Percentiles rank a stretch among this genome's conserved stretches.
Conservation (phyloP, 1,284 basidiomycete species). For the Trichosporon ovoides region DNA sequence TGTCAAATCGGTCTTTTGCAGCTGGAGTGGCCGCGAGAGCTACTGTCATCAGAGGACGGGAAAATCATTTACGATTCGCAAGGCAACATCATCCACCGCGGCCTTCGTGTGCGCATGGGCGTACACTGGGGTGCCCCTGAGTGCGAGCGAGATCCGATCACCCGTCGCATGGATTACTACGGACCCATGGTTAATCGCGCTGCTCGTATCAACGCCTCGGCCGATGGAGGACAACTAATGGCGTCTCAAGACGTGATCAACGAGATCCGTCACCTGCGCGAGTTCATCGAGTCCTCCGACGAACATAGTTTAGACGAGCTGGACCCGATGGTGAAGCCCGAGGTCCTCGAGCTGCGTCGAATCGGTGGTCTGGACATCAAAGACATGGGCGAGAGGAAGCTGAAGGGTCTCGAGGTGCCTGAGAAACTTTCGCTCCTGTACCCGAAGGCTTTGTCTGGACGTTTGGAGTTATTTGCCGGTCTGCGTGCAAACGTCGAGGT, state of each 20-base stretch:
- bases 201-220: conserved; percentile 74
- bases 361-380: conserved; percentile 67
- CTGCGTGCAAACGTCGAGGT: conserved; percentile 51
- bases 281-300: conserved; percentile 51
- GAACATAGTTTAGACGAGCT: conserved; percentile 49
- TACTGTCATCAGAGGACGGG: conserved; percentile 88
- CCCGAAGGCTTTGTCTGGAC: conserved; percentile 67
- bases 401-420: conserved; percentile 89
- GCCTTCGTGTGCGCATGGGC: conserved; percentile 94
- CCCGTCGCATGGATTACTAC: conserved; percentile 95
- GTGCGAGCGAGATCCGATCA: conserved; percentile 91
- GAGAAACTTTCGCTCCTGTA: conserved; percentile 82
- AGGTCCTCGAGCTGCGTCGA: conserved; percentile 53
- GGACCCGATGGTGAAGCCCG: conserved; percentile 43
- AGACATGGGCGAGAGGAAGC: conserved; percentile 79
- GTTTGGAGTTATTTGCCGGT: conserved; percentile 59
- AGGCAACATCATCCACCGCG: conserved; percentile 72
- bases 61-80: conserved; percentile 68
- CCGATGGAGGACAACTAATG: conserved; percentile 92
- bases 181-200: conserved; percentile 91
- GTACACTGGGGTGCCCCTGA: conserved; percentile 89
- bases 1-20: conserved; percentile 81
- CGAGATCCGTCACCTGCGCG: conserved; percentile 60
- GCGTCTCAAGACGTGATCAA: conserved; percentile 82
- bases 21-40: conserved; percentile 90